Conservation (phyloP, 2,329 filamentous ascomycete genomes). For the Aureobasidium namibiae region DNA sequence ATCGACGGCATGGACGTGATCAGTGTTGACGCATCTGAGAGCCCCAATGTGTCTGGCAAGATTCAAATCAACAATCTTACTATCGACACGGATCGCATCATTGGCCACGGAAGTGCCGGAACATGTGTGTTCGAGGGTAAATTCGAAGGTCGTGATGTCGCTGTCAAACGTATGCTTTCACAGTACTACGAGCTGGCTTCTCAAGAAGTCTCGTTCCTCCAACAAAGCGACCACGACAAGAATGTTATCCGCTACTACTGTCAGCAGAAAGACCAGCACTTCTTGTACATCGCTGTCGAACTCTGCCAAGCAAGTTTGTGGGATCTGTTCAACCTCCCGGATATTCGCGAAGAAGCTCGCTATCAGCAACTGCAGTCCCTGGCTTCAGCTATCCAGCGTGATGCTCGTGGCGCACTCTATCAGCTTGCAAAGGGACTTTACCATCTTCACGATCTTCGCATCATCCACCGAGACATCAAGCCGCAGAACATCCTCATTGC, state of each 20-base stretch:
- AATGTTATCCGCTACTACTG: constrained; percentile 97
- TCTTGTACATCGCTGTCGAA: constrained; percentile 93
- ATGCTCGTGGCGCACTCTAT: constrained; percentile 71
- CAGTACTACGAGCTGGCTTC: constrained; percentile 94
- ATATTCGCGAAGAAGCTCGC: constrained; percentile 31
- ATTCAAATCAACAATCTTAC: constrained; percentile 54
- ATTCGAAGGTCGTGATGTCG: constrained; percentile 86
- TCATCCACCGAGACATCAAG: constrained; percentile 95
- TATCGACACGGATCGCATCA: constrained; percentile 51
- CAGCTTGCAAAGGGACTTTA: constrained; percentile 86
- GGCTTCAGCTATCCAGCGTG: constrained; percentile 62
- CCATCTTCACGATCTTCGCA: constrained; percentile 82
- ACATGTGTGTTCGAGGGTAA: constrained; percentile 92
- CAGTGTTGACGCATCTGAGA: constrained; percentile 35
- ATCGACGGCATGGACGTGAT: constrained; percentile 31
- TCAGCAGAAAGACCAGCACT: constrained; percentile 78
- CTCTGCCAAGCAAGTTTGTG: constrained; percentile 88
- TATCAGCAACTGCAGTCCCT: constrained; percentile 43
- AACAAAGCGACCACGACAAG: constrained; percentile 90
- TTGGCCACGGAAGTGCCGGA: constrained; percentile 83
- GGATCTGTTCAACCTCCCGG: constrained; percentile 73
- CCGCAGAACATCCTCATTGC: constrained; percentile 93
- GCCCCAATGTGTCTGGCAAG: constrained; percentile 35
- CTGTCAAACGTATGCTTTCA: constrained; percentile 92
- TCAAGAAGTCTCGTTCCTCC: constrained; percentile 80